Base-by-base conservation (phyloP, 768 basidiomycete species). In the Leccinum subgranulosum region DNA sequence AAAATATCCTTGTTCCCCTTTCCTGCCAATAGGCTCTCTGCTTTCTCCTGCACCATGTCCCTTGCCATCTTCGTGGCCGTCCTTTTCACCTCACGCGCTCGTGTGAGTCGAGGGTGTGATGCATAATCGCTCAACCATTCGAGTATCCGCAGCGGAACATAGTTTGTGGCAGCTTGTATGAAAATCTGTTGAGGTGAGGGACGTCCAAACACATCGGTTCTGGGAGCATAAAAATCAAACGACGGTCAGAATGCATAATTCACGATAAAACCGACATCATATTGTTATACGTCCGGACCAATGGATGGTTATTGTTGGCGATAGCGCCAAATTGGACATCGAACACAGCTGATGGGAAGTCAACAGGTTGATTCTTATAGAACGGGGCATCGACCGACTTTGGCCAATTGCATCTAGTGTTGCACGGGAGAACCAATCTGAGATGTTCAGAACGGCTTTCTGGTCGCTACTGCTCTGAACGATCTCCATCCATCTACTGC, bases 321-420 rank as follows among this genome's bases (percentile, higher is more conserved):
- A 65, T 7, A 7, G 55, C 33, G 3, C 73, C 74, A 39, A 83
- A 81, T 28, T 73, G 73, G 60, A 82, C 75, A 56, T 81, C 81
- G 58, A 83, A 83, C 45, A 25, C 29, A 4, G 3, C n/a, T 43
- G 12, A 11, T n/a, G 39, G 3, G 4, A 19, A 41, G 17, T 41
- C 4, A 41, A 19, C n/a, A 10, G 39, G 39, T 41, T 5, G 10
- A 50, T 21, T 12, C 4, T 50, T 29, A 19, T 19, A 41, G 10
- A 9, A 11, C 19, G 3, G 21, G 0, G 19, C 17, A 14, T 2
- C 11, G 0, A 43, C 53, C 5, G 66, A 79, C 81, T 79, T 66
- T 76, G 72, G 9, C 80, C 82, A 53, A 83, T 78, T 17, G 79
- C 76, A 67, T 50, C 49, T 15, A 50, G 14, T 19, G 49, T 6